Evolutionary conservation across 202 grass and related monocot species (phyloP).

Genomic region (Setaria viridis): DNA sequence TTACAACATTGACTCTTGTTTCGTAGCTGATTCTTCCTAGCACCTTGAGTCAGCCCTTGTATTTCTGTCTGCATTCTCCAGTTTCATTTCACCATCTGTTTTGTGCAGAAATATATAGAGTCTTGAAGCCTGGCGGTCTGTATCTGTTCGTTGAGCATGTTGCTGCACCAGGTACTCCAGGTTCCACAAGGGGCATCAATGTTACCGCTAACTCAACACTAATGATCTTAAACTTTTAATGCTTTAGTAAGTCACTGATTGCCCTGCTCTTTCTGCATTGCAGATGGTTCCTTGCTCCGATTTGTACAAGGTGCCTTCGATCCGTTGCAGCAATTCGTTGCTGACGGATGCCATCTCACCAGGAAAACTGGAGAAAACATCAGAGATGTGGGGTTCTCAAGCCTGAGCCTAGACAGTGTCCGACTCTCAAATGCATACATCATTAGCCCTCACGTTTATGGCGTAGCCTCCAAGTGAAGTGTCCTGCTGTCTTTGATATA

Average conservation of each 20-base stretch:
- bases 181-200: not conserved
- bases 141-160: constrained; percentile 94
- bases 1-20: not conserved
- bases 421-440: constrained; percentile 59
- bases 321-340: constrained; percentile 73
- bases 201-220: not conserved
- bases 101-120: constrained; percentile 75
- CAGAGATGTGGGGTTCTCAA: constrained; percentile 61
- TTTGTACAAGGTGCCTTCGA: constrained; percentile 68
- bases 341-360: constrained; percentile 81
- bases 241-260: not conserved
- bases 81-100: not conserved
- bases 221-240: not conserved
- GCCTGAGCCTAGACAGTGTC: constrained; percentile 52
- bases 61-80: not conserved
- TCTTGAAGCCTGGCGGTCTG: constrained; percentile 77
- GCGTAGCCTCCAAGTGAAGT: constrained; percentile 76
- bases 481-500: not conserved
- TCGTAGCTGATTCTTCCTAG: not conserved
- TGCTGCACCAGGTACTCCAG: constrained; percentile 62
- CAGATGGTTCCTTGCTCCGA: constrained; percentile 77
- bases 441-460: constrained; percentile 78
- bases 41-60: not conserved
- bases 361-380: constrained; percentile 75
- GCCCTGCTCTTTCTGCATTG: not conserved